phyloP scores from a whole-genome alignment of 768 basidiomycete genomes.

The Tulasnella calospora region DNA sequence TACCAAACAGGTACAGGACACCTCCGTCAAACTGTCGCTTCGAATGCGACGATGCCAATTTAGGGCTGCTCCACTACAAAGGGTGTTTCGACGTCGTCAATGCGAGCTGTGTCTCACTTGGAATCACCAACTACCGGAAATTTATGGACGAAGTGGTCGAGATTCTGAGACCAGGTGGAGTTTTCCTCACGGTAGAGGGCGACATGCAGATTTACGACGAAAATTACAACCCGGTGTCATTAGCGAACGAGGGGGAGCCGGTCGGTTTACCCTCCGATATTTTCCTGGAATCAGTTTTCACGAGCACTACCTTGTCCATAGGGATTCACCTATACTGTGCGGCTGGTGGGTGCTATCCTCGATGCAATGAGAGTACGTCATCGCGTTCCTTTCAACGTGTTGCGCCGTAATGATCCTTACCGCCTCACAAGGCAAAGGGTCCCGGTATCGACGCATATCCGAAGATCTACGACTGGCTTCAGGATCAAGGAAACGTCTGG shows the following conservation, averaged over 20 bases:
- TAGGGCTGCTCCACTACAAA: background rate
- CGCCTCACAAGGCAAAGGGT: background rate
- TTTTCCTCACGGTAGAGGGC: constrained; percentile 1
- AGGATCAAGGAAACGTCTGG: constrained; percentile 1
- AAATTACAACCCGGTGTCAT: background rate
- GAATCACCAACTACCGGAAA: background rate
- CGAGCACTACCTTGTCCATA: background rate
- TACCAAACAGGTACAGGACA: background rate
- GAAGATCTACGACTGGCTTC: background rate
- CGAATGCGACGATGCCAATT: constrained; percentile 11
- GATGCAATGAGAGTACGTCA: constrained; percentile 2
- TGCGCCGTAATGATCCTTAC: background rate
- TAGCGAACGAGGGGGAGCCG: background rate
- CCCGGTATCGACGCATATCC: background rate
- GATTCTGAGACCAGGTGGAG: constrained; percentile 13
- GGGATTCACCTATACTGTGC: background rate
- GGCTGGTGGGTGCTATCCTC: background rate
- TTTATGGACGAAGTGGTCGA: background rate
- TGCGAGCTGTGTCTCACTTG: background rate
- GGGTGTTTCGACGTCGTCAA: background rate
- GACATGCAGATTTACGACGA: constrained; percentile 15
- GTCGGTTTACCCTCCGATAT: background rate
- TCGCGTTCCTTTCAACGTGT: background rate
- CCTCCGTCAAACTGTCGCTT: constrained; percentile 4
- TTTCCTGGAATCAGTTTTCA: background rate